These are phyloP conservation scores for Volvariella volvacea DNA, from an alignment of 1,284 basidiomycete genomes.

Conservation along the genomic window DNA sequence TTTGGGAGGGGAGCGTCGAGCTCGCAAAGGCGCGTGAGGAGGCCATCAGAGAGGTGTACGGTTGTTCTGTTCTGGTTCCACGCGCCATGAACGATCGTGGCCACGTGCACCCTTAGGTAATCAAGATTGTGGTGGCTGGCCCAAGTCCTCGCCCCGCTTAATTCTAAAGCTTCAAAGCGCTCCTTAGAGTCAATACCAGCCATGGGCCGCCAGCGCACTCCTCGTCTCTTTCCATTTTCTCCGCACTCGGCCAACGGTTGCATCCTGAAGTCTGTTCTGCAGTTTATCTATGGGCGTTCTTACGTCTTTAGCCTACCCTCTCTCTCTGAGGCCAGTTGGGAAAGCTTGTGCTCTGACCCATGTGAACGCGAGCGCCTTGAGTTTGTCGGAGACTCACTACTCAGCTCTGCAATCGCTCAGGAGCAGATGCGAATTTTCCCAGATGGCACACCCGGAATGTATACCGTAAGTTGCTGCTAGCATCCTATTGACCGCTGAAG, in stretches of 20 bases:
- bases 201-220: no score
- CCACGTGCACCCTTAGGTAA: constrained; percentile 3
- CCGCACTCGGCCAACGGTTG: constrained; percentile 2
- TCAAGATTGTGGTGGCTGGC: not conserved
- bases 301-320: constrained; percentile 16
- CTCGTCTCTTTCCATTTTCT: constrained; percentile 9
- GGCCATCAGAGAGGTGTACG: constrained; percentile 17
- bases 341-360: constrained; percentile 9
- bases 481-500: no score
- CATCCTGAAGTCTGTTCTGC: constrained; percentile 14
- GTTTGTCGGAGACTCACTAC: constrained; percentile 20
- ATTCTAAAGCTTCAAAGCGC: not conserved
- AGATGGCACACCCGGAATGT: constrained; percentile 14
- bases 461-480: constrained; percentile 14
- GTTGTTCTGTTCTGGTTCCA: constrained; percentile 3
- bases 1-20: constrained; percentile 12
- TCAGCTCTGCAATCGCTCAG: constrained; percentile 15
- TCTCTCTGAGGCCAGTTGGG: constrained; percentile 13
- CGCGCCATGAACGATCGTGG: not conserved
- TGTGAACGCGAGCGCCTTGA: constrained; percentile 17
- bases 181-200: no score
- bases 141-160: not conserved
- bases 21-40: constrained; percentile 17
- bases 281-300: constrained; percentile 10
- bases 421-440: constrained; percentile 13